A percentile compares a stretch with the other conserved stretches of the same genome.
phyloP scores from a whole-genome alignment of 495 filamentous ascomycete species.

The Viridothelium virens region DNA sequence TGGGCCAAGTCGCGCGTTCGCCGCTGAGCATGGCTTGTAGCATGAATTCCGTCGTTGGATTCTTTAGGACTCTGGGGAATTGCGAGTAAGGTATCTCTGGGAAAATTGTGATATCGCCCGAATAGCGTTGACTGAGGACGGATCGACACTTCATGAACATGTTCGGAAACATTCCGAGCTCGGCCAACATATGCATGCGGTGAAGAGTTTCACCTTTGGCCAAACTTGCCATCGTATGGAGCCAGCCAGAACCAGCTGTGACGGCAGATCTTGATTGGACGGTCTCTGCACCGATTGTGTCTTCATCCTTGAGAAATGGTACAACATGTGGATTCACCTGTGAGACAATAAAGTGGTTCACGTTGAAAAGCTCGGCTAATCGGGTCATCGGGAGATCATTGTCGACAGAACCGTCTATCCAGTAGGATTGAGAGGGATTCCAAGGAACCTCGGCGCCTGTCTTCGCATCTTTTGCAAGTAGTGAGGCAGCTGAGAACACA shows the following conservation, averaged over 20 bases:
- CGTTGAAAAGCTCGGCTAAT: constrained; percentile 92
- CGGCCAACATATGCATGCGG: constrained; percentile 70
- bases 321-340: constrained; percentile 94
- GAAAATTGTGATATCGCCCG: constrained; percentile 91
- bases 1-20: constrained; percentile 86
- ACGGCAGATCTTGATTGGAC: constrained; percentile 35
- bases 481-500: constrained; percentile 65
- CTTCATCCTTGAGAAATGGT: constrained; percentile 51
- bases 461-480: constrained; percentile 78
- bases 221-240: constrained; percentile 60
- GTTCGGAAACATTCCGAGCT: constrained; percentile 77
- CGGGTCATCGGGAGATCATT: constrained; percentile 89
- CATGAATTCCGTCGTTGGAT: constrained; percentile 91
- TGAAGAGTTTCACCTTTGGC: constrained; percentile 77
- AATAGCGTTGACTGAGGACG: constrained; percentile 82
- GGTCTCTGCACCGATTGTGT: constrained; percentile 22
- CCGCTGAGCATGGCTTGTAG: constrained; percentile 62
- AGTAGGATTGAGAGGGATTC: constrained; percentile 74
- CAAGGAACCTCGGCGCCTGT: constrained; percentile 72
- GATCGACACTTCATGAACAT: constrained; percentile 69
- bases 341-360: constrained; percentile 96
- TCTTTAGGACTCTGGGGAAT: constrained; percentile 68
- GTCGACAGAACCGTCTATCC: constrained; percentile 91
- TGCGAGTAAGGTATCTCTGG: constrained; percentile 68
- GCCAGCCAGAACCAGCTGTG: constrained; percentile 47